Base-by-base conservation (phyloP, 2,329 filamentous ascomycete species). In the Elsinoe australis region DNA sequence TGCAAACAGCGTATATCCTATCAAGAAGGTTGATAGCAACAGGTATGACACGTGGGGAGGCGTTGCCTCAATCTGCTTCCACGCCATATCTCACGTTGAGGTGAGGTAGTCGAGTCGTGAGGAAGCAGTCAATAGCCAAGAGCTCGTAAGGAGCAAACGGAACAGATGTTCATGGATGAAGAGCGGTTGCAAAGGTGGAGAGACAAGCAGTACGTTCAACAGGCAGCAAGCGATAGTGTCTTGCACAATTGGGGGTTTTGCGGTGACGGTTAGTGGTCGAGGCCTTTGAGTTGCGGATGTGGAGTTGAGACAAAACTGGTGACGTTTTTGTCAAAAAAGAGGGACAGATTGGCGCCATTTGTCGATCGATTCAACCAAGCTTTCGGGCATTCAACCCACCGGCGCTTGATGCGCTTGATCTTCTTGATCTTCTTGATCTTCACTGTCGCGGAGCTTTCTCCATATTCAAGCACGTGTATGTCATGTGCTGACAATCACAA, bases 41-140 rank as follows among this genome's bases (percentile, higher is more conserved):
- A 72, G 54, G 49, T 71, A 74, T 8, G 67, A 66, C 17, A 71
- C 49, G 51, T 74, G 71, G 15, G 71, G 58, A 6, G 66, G 66
- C 2, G 69, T 71, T 8, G 68, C 61, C 59, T 72, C 69, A 21
- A 72, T 63, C 55, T 71, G 68, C 14, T 63, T 61, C 69, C 68
- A 73, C 7, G 51, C 57, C 63, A 65, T 66, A 9, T 34, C 42
- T 28, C n/a, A 6, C 36, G 28, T 32, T 39, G 18, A 42, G 39
- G 21, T 14, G 14, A 22, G 9, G 14, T 7, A 26, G 15, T 8
- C 22, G 21, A 41, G 15, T 5, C 6, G 6, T 7, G 14, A 24
- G 14, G 17, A 31, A 15, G 14, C 15, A 17, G 7, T 18, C 21
- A 29, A 12, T 26, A 24, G 39, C 39, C 39, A 44, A 41, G 21